These are phyloP conservation scores for Bullera alba DNA, from an alignment of 768 basidiomycete species.

Conservation along the genomic window DNA sequence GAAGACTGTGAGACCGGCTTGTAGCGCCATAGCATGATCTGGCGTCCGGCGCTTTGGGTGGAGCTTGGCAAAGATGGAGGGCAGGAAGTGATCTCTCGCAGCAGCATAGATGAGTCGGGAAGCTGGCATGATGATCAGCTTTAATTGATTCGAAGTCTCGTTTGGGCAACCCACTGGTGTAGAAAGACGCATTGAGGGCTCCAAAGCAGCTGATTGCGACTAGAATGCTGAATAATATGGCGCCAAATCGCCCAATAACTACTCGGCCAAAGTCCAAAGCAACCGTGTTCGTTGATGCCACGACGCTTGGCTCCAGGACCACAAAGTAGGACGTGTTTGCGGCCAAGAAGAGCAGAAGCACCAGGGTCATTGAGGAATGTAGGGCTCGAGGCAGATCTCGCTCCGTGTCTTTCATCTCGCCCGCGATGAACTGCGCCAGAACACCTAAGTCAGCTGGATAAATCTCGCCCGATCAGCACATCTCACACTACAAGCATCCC, in stretches of 20 bases:
- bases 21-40: conserved; percentile 75
- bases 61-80: conserved; percentile 70
- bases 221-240: conserved; percentile 75
- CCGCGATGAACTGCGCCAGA: conserved; percentile 63
- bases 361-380: conserved; percentile 80
- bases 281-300: conserved; percentile 46
- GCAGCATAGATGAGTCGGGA: conserved; percentile 84
- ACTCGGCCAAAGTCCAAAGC: conserved; percentile 78
- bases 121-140: conserved; percentile 57
- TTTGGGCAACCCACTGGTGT: conserved; percentile 12
- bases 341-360: conserved; percentile 65
- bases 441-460: neutral
- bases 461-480: neutral
- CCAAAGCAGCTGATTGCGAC: conserved; percentile 95
- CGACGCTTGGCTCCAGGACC: conserved; percentile 56
- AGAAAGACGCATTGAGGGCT: conserved; percentile 68
- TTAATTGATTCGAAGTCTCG: neutral
- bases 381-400: conserved; percentile 83
- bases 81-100: conserved; percentile 79
- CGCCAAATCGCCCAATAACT: conserved; percentile 80
- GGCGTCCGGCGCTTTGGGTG: conserved; percentile 74
- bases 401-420: conserved; percentile 72
- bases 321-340: conserved; percentile 88
- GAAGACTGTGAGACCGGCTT: conserved; percentile 61
- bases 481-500: conserved; percentile 61